These are phyloP conservation scores for Fusarium duplospermum DNA, from an alignment of 2,329 filamentous ascomycete species.

Conservation along the genomic window DNA sequence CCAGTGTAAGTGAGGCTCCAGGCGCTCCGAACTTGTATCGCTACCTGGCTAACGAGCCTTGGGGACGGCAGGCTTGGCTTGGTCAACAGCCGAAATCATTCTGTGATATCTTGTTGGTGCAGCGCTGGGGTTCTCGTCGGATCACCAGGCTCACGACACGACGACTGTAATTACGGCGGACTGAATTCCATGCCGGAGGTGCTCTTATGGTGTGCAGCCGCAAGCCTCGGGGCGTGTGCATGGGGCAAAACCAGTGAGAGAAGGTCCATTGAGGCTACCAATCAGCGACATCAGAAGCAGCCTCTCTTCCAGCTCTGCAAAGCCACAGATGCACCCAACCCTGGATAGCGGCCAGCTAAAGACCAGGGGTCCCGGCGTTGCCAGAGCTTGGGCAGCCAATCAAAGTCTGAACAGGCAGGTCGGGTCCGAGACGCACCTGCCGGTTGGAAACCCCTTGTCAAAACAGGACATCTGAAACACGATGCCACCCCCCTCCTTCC, in stretches of 20 bases:
- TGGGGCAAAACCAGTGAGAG: slow-evolving; percentile 1
- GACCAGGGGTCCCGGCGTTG: slow-evolving; percentile 30
- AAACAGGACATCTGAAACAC: slow-evolving; percentile 35
- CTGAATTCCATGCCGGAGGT: not conserved
- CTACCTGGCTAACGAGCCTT: not conserved
- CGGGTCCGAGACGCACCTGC: slow-evolving; percentile 33
- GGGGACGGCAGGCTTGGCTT: not conserved
- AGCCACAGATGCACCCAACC: not conserved
- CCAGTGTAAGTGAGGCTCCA: not conserved
- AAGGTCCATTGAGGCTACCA: slow-evolving; percentile 8
- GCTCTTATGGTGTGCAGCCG: slow-evolving; percentile 1
- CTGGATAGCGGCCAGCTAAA: not conserved
- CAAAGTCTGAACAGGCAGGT: slow-evolving; percentile 2
- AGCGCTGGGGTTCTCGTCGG: not conserved
- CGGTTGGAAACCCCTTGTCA: slow-evolving; percentile 29
- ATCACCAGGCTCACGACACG: not conserved
- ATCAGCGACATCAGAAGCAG: slow-evolving; percentile 12
- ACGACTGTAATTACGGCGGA: slow-evolving; percentile 1
- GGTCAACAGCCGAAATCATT: not conserved
- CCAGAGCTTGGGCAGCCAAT: slow-evolving; percentile 21
- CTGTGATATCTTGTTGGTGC: not conserved
- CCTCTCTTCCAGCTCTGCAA: slow-evolving; percentile 15
- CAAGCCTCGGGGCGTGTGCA: not conserved
- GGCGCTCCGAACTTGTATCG: not conserved
- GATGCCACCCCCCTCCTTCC: slow-evolving; percentile 13